Conservation (phyloP, 371 early-diverging fungal species). For the Circinella umbellata region DNA sequence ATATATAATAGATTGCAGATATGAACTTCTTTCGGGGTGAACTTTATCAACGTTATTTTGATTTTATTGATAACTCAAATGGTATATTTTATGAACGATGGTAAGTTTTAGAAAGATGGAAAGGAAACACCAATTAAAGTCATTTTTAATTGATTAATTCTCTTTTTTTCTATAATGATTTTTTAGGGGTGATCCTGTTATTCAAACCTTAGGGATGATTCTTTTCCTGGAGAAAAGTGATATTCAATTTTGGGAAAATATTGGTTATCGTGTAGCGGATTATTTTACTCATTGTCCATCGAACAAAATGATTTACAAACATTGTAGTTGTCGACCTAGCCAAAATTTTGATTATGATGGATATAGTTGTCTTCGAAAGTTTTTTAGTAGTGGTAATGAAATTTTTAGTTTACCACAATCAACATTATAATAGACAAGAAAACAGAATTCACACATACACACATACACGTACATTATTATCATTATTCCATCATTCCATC, state of each 20-base stretch:
- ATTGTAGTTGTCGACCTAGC: conserved; percentile 43
- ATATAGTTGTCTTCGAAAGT: conserved; percentile 36
- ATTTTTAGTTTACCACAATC: background rate
- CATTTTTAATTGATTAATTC: too few relatives aligned
- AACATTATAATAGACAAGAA: background rate
- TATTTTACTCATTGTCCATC: conserved; percentile 45
- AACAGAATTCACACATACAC: too few relatives aligned
- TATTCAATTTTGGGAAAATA: conserved; percentile 51
- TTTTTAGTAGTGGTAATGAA: background rate
- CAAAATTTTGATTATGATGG: conserved; percentile 48
- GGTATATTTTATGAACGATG: conserved; percentile 95
- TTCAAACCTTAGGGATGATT: conserved; percentile 43
- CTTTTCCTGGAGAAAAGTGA: conserved; percentile 42
- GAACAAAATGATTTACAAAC: conserved; percentile 25
- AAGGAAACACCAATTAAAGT: background rate
- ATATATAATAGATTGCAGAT: conserved; percentile 43
- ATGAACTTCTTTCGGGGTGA: conserved; percentile 46
- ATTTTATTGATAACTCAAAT: conserved; percentile 77
- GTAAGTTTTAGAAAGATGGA: conserved; percentile 19
- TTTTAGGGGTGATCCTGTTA: conserved; percentile 49
- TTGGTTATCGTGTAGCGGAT: conserved; percentile 47
- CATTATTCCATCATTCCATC: too few relatives aligned
- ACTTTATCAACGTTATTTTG: conserved; percentile 79
- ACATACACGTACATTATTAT: too few relatives aligned
- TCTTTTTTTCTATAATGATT: background rate